phyloP scores from a whole-genome alignment of 805 yeast species.

The Zygoascus flipseniorum region DNA sequence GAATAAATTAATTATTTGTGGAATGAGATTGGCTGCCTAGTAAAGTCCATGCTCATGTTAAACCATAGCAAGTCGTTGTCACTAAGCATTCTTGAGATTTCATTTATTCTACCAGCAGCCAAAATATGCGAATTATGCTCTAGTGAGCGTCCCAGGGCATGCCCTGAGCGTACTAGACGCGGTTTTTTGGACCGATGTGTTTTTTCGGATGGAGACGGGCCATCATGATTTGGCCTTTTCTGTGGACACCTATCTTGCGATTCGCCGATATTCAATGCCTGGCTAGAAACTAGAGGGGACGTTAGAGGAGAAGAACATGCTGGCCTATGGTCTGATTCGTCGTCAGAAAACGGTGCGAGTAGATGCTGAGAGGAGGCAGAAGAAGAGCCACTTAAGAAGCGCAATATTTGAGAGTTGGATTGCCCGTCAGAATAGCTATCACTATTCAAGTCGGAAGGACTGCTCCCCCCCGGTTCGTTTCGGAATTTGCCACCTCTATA shows the following conservation, averaged over 20 bases:
- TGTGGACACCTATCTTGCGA: too few relatives aligned
- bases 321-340: background rate
- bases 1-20: background rate
- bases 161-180: background rate
- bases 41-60: background rate
- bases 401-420: background rate
- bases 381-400: background rate
- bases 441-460: background rate
- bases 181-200: background rate
- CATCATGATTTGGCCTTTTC: too few relatives aligned
- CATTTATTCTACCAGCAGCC: background rate
- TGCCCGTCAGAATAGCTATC: constrained; percentile 1
- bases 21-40: background rate
- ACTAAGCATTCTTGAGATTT: background rate
- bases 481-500: background rate
- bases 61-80: background rate
- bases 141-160: background rate
- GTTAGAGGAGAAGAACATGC: background rate
- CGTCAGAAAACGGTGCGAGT: background rate
- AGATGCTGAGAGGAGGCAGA: background rate
- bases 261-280: too few relatives aligned
- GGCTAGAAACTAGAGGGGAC: background rate
- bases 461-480: background rate
- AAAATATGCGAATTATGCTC: background rate
- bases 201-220: too few relatives aligned